Evolutionary conservation across 1,139 yeast genomes (phyloP).

Genomic region (Lodderomyces orthopsilosis): DNA sequence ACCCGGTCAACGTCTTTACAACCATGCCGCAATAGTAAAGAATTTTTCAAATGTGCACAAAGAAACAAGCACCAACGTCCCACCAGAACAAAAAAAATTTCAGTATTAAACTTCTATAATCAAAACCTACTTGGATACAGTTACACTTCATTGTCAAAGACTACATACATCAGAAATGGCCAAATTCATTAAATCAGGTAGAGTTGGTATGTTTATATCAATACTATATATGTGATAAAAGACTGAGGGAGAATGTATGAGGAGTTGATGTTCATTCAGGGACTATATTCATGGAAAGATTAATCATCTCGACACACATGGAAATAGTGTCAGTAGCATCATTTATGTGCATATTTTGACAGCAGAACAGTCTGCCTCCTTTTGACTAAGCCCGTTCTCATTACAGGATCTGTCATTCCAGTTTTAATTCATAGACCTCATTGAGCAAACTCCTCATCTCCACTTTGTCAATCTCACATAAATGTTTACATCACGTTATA

Average conservation of each 20-base stretch:
- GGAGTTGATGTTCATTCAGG: background rate
- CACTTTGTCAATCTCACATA: background rate
- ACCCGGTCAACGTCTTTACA: slow-evolving; percentile 4
- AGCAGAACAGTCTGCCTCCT: too few species aligned
- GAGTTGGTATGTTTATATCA: slow-evolving; percentile 80
- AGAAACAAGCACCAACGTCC: background rate
- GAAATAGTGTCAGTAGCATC: too few species aligned
- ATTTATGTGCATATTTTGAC: too few species aligned
- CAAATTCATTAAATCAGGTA: slow-evolving; percentile 98
- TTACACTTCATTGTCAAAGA: slow-evolving; percentile 5
- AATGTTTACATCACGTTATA: slow-evolving; percentile 14
- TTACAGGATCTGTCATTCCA: too few species aligned
- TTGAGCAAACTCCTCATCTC: too few species aligned
- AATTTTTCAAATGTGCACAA: background rate
- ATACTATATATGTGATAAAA: background rate
- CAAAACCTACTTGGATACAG: background rate
- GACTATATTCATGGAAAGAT: background rate
- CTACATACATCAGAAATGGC: slow-evolving; percentile 56
- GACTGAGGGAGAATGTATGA: background rate
- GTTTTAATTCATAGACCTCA: too few species aligned
- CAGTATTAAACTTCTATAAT: slow-evolving; percentile 1
- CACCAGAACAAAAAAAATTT: slow-evolving; percentile 13
- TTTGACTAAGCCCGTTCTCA: too few species aligned
- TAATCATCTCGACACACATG: background rate
- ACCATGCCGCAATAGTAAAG: background rate